Evolutionary conservation across 805 yeast species (phyloP).

Genomic region (Ogataea polymorpha): DNA sequence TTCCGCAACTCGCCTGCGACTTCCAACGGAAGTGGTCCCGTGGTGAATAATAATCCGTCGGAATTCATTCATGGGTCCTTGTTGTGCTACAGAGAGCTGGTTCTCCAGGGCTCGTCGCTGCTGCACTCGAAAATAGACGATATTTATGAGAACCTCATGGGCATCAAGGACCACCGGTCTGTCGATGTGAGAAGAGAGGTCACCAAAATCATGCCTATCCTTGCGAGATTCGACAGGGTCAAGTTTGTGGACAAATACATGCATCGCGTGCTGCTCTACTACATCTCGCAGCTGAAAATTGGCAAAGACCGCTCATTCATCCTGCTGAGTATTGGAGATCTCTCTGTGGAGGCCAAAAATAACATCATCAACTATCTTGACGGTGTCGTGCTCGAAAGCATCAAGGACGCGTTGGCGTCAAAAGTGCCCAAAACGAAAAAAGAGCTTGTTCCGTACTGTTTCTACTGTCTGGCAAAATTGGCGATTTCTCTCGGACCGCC

Average conservation of each 20-base stretch:
- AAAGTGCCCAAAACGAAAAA: slow-evolving; percentile 59
- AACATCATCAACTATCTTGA: slow-evolving; percentile 86
- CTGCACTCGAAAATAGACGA: slow-evolving; percentile 69
- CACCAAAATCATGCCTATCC: slow-evolving; percentile 75
- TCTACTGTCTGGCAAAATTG: slow-evolving; percentile 82
- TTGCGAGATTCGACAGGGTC: slow-evolving; percentile 75
- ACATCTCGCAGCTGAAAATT: slow-evolving; percentile 73
- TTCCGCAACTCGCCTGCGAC: slow-evolving; percentile 22
- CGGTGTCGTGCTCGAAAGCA: slow-evolving; percentile 79
- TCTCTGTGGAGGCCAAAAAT: slow-evolving; percentile 74
- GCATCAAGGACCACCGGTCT: slow-evolving; percentile 75
- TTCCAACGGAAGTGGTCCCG: slow-evolving; percentile 6
- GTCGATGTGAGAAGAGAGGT: slow-evolving; percentile 77
- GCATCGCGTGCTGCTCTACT: slow-evolving; percentile 74
- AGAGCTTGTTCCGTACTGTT: slow-evolving; percentile 80
- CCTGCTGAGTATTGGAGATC: slow-evolving; percentile 77
- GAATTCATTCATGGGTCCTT: slow-evolving; percentile 88
- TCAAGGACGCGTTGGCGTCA: slow-evolving; percentile 72
- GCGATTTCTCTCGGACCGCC: slow-evolving; percentile 93
- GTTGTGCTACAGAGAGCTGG: slow-evolving; percentile 75
- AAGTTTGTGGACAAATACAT: slow-evolving; percentile 77
- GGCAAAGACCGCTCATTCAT: slow-evolving; percentile 71
- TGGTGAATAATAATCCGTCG: slow-evolving; percentile 28
- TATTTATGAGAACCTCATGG: slow-evolving; percentile 70
- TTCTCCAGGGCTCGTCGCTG: slow-evolving; percentile 68